phyloP scores from a whole-genome alignment of 148 eudicot species.

The Polygonum maritimum region DNA sequence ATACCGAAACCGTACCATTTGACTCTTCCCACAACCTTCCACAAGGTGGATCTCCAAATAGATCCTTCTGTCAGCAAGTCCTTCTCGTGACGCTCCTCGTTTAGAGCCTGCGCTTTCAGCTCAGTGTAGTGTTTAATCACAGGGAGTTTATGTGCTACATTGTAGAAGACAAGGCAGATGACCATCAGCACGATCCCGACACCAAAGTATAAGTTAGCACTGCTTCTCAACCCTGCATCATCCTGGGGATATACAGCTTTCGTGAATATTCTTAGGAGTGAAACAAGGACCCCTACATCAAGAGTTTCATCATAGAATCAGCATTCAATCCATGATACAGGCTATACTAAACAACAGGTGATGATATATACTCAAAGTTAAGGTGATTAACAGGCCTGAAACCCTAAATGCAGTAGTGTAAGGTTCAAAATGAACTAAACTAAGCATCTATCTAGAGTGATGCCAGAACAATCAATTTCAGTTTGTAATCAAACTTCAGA shows the following conservation, averaged over 20 bases:
- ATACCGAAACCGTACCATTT: conserved; percentile 75
- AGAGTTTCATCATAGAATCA: not conserved
- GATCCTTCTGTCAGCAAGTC: conserved; percentile 31
- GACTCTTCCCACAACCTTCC: conserved; percentile 60
- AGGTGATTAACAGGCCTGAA: too few relatives aligned
- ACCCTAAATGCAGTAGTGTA: too few relatives aligned
- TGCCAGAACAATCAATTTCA: too few relatives aligned
- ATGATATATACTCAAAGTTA: too few relatives aligned
- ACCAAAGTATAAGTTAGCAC: conserved; percentile 79
- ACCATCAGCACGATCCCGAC: conserved; percentile 72
- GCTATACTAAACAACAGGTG: too few relatives aligned
- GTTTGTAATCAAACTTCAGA: too few relatives aligned
- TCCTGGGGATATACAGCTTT: conserved; percentile 86
- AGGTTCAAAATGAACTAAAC: too few relatives aligned
- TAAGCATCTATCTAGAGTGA: too few relatives aligned
- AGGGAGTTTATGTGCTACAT: conserved; percentile 68
- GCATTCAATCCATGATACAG: not conserved
- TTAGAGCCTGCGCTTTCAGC: conserved; percentile 49
- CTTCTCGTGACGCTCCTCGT: conserved; percentile 48
- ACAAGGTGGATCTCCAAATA: conserved; percentile 52
- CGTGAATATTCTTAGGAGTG: conserved; percentile 65
- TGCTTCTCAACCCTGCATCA: conserved; percentile 54
- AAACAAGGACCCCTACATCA: conserved; percentile 79
- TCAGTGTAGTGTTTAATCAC: conserved; percentile 73
- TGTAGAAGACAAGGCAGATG: conserved; percentile 59